Evolutionary conservation across 257 asterid species (phyloP), one percentile per base, ranked within the genome.

Genomic region (Solanum pennellii): DNA sequence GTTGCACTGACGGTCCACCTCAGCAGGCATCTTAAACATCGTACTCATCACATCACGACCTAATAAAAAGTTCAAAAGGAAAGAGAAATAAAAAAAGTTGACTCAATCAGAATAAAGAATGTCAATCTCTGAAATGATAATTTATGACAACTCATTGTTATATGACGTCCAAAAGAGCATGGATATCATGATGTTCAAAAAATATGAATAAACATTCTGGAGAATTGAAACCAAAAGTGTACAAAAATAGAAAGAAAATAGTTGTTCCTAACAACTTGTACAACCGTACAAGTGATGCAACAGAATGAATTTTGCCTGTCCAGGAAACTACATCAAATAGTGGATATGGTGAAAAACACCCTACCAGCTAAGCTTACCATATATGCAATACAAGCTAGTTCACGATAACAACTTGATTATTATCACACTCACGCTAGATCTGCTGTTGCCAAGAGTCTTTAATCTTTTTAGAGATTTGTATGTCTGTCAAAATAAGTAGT

Each of bases 1-100:
- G 71, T 75, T 49, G 88, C 82, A 39, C 82, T 39, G 90, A 71
- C 47, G 66, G 87, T 82, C 82, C 45, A 79, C 60, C 86, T 60
- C 83, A 52, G 86, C 68, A 59, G 75, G 86, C 82, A 66, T 45
- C 56, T 85, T 88, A 77, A 86, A 86, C 71, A 35, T 59, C 68
- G 47, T 37, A 52, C 84, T 88, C 47, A 66, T 89, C 87, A 77
- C 85, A 37, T 72, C 84, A 56, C 21, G 42, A 60, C 49, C 89
- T 89, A 83, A 33, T 71, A 52, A 75, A 62, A 77, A 84, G 72
- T 12, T 23, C 41, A 86, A 72, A 73, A 11, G 69, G 35, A 12
- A 86, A 86, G 16, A 86, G 18, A 73, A 65, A 52, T 88, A 56
- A 31, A 84, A 82, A 62, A 52, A 25, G 59, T 47, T 60, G 16